Conservation (phyloP, 495 filamentous ascomycete genomes). For the Neurospora pannonica region DNA sequence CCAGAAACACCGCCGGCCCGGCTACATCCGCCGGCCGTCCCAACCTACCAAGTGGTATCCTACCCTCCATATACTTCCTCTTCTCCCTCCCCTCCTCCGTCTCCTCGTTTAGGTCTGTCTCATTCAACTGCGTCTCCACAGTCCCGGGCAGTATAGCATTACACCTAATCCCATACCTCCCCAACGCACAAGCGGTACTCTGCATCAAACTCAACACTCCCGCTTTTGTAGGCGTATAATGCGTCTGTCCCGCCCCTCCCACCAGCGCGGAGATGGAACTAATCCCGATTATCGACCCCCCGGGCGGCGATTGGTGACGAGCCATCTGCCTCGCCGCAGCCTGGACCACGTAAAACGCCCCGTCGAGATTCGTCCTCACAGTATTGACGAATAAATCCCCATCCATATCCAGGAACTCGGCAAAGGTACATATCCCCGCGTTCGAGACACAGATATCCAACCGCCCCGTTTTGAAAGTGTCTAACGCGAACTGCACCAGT, state of each 20-base stretch:
- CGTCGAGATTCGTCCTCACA: constrained; percentile 70
- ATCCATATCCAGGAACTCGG: constrained; percentile 65
- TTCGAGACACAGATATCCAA: constrained; percentile 82
- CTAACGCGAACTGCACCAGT: constrained; percentile 49
- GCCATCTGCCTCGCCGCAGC: constrained; percentile 78
- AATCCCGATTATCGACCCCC: constrained; percentile 76
- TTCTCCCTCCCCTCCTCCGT: constrained; percentile 34
- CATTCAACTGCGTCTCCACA: constrained; percentile 77
- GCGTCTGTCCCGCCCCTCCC: constrained; percentile 68
- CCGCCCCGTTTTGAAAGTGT: constrained; percentile 40
- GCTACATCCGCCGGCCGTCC: constrained; percentile 62
- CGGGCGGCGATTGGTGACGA: constrained; percentile 40
- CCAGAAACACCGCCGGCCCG: constrained; percentile 81
- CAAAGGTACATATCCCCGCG: constrained; percentile 78
- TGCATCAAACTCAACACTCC: constrained; percentile 80
- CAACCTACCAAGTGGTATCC: constrained; percentile 71
- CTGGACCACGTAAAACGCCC: constrained; percentile 78
- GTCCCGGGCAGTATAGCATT: constrained; percentile 84
- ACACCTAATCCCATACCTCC: constrained; percentile 66
- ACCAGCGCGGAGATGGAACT: constrained; percentile 73
- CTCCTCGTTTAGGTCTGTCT: constrained; percentile 58
- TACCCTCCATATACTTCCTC: constrained; percentile 70
- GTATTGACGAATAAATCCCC: constrained; percentile 54
- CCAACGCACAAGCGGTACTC: constrained; percentile 68
- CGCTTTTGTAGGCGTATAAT: constrained; percentile 90